These are phyloP conservation scores for Botrytis galanthina DNA, from an alignment of 2,329 filamentous ascomycete genomes.

Conservation along the genomic window DNA sequence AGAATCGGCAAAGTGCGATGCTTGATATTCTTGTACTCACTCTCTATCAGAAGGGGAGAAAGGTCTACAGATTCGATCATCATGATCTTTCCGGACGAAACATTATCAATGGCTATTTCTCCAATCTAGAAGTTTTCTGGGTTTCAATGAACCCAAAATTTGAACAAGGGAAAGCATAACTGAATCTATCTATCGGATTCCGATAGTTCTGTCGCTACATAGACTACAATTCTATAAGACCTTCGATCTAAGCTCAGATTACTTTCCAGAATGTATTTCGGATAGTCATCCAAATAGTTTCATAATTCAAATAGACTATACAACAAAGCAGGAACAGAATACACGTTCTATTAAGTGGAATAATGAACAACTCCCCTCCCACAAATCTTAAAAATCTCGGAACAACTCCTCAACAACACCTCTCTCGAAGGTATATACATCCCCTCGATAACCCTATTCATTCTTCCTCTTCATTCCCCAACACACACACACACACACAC, in stretches of 20 bases:
- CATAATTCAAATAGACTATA: not conserved
- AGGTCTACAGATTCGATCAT: not conserved
- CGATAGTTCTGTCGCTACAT: not conserved
- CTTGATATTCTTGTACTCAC: not conserved
- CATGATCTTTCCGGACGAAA: not conserved
- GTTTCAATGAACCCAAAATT: not conserved
- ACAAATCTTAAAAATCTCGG: not conserved
- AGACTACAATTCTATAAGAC: too few species aligned
- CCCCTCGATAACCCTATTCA: not conserved
- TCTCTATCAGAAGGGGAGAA: not conserved
- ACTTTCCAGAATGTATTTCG: not conserved
- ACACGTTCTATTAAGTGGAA: not conserved
- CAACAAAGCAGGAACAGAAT: not conserved
- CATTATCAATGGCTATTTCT: too few species aligned
- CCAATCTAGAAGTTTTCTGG: not conserved
- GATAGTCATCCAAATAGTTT: too few species aligned
- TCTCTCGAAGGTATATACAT: not conserved
- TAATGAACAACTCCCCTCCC: not conserved
- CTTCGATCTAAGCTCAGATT: not conserved
- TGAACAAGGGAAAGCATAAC: not conserved
- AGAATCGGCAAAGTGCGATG: not conserved
- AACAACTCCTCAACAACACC: not conserved
- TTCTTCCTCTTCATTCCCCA: not conserved
- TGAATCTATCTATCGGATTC: not conserved
- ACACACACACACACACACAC: not conserved